Conservation (phyloP, 768 basidiomycete genomes). For the Boletus bicolor region DNA sequence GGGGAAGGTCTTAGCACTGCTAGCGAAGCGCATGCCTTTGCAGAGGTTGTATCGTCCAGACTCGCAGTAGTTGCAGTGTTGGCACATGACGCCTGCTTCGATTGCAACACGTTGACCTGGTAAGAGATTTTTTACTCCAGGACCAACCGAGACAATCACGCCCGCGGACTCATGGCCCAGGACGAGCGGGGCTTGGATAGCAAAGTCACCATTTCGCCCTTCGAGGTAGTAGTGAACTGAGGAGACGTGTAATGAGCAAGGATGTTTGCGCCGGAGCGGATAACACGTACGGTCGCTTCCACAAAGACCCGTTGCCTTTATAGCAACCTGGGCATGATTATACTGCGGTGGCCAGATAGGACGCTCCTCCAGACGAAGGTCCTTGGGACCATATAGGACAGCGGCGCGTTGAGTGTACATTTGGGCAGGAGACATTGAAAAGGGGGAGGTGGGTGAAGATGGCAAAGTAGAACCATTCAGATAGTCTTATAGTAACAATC, state of each 20-base stretch:
- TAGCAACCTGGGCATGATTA: conserved; percentile 75
- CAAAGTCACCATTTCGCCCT: conserved; percentile 91
- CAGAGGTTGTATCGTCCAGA: conserved; percentile 92
- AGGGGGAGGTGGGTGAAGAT: conserved; percentile 20
- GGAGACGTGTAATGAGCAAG: conserved; percentile 1
- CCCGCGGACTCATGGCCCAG: conserved; percentile 96
- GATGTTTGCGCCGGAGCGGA: neutral
- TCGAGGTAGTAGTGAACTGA: conserved; percentile 89
- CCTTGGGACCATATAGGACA: conserved; percentile 80
- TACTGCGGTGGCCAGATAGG: conserved; percentile 66
- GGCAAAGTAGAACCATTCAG: conserved; percentile 23
- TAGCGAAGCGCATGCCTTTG: conserved; percentile 84
- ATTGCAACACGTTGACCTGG: conserved; percentile 90
- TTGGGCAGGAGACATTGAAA: conserved; percentile 43
- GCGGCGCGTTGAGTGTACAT: conserved; percentile 62
- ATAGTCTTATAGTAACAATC: conserved; percentile 34
- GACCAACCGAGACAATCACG: conserved; percentile 77
- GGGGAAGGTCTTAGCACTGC: conserved; percentile 86
- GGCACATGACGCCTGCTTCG: conserved; percentile 90
- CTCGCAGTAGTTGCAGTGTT: conserved; percentile 63
- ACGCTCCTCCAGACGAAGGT: conserved; percentile 78
- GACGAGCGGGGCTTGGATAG: conserved; percentile 78
- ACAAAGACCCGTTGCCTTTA: conserved; percentile 86
- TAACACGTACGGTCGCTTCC: conserved; percentile 69
- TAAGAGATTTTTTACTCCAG: conserved; percentile 57